These are phyloP conservation scores for Ophiostoma populinum DNA, from an alignment of 2,329 filamentous ascomycete species.

Conservation along the genomic window DNA sequence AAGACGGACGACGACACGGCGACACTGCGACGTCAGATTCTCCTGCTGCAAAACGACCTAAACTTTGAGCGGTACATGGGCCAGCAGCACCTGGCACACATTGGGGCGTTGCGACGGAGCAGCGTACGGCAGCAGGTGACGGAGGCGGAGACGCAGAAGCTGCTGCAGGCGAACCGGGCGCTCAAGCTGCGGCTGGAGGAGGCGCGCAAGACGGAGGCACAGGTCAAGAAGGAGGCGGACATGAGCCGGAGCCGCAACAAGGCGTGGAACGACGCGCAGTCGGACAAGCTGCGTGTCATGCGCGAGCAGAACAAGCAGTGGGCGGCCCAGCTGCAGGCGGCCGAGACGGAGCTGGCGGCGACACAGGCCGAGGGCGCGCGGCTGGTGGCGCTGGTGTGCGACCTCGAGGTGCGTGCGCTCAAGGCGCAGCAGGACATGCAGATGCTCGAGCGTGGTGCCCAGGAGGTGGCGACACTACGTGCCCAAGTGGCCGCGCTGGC, in stretches of 20 bases:
- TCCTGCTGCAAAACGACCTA: constrained; percentile 61
- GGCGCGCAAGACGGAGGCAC: constrained; percentile 50
- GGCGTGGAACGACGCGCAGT: constrained; percentile 61
- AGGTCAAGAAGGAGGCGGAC: constrained; percentile 54
- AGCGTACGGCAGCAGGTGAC: constrained; percentile 61
- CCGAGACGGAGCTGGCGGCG: constrained; percentile 40
- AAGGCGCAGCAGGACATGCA: constrained; percentile 37
- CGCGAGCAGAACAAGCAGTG: constrained; percentile 54
- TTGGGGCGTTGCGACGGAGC: constrained; percentile 58
- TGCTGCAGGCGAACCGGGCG: constrained; percentile 59
- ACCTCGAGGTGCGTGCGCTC: constrained; percentile 51
- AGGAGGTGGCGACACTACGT: constrained; percentile 45
- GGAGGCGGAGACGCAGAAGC: constrained; percentile 67
- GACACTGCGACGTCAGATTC: constrained; percentile 56
- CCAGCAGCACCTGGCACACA: constrained; percentile 66
- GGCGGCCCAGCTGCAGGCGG: constrained; percentile 35
- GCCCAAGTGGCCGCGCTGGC: constrained; percentile 41
- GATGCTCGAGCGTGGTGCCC: constrained; percentile 30
- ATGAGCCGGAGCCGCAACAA: constrained; percentile 55
- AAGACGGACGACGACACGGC: too few relatives aligned
- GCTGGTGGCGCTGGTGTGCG: constrained; percentile 47
- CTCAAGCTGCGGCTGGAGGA: constrained; percentile 58
- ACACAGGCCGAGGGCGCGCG: constrained; percentile 44
- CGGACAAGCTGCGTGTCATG: constrained; percentile 45
- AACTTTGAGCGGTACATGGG: constrained; percentile 75